A percentile compares a stretch with the other conserved stretches of the same genome.
Evolutionary conservation across 257 asterid genomes (phyloP).

Genomic region (Solanum okadae): DNA sequence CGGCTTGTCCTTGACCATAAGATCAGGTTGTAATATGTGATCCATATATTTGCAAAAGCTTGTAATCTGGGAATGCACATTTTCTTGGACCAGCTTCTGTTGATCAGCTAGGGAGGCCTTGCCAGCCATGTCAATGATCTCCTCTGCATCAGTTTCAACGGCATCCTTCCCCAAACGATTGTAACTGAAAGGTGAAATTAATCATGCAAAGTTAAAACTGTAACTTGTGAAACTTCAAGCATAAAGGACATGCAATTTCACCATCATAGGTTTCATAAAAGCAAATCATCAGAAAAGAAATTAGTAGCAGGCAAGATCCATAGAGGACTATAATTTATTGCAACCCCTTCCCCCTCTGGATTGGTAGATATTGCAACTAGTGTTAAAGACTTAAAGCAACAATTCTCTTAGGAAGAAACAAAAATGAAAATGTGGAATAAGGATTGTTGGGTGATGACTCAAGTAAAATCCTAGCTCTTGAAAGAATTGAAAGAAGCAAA

Average conservation of each 20-base stretch:
- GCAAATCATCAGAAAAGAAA: not conserved
- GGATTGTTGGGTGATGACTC: not conserved
- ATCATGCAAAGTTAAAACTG: conserved; percentile 7
- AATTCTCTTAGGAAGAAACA: not conserved
- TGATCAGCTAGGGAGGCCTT: conserved; percentile 63
- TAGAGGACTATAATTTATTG: not conserved
- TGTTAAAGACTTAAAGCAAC: not conserved
- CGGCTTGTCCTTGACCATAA: conserved; percentile 6
- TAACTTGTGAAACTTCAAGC: not conserved
- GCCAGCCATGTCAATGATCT: conserved; percentile 71
- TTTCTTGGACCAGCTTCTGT: conserved; percentile 85
- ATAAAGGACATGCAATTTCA: not conserved
- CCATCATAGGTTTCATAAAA: not conserved
- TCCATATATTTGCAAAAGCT: conserved; percentile 58
- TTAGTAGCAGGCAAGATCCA: not conserved
- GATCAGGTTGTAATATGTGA: conserved; percentile 55
- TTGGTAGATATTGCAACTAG: not conserved
- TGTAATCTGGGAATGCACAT: conserved; percentile 59
- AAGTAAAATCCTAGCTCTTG: not conserved
- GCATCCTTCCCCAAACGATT: conserved; percentile 76
- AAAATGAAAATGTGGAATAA: not conserved
- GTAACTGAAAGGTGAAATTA: conserved; percentile 40
- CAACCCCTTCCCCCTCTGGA: not conserved
- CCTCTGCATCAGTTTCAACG: conserved; percentile 71
- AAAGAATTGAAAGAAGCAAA: not conserved